Percentiles rank a stretch among this genome's conserved stretches.
These are phyloP conservation scores for Mycena citricolor DNA, from an alignment of 1,284 basidiomycete species.

Conservation along the genomic window DNA sequence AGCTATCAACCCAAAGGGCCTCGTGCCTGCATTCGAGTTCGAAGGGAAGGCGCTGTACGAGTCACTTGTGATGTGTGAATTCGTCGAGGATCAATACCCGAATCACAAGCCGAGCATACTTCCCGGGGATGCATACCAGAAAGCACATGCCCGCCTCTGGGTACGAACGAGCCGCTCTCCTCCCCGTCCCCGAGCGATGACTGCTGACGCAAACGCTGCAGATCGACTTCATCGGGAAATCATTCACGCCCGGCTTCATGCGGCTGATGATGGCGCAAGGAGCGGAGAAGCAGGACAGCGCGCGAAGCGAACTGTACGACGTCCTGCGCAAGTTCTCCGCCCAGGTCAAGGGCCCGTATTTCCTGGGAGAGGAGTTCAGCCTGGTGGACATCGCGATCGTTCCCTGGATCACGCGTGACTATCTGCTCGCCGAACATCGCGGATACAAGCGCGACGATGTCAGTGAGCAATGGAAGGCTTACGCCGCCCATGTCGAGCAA, in stretches of 20 bases:
- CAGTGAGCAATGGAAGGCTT: slow-evolving; percentile 46
- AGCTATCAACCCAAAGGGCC: slow-evolving; percentile 68
- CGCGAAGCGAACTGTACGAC: slow-evolving; percentile 44
- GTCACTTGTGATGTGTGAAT: slow-evolving; percentile 58
- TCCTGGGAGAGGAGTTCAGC: slow-evolving; percentile 54
- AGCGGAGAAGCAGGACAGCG: slow-evolving; percentile 45
- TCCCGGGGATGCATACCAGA: slow-evolving; percentile 48
- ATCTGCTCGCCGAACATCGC: slow-evolving; percentile 50
- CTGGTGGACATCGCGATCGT: slow-evolving; percentile 60
- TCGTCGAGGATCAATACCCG: slow-evolving; percentile 60
- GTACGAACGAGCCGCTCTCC: slow-evolving; percentile 25
- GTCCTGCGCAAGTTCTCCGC: slow-evolving; percentile 46
- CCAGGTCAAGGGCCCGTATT: slow-evolving; percentile 58
- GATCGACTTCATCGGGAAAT: slow-evolving; percentile 50
- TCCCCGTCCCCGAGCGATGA: not conserved
- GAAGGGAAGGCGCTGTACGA: slow-evolving; percentile 60
- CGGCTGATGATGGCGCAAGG: slow-evolving; percentile 56
- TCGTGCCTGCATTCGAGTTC: slow-evolving; percentile 64
- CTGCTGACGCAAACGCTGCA: slow-evolving; percentile 2
- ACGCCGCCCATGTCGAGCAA: slow-evolving; percentile 42
- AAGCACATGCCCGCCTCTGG: slow-evolving; percentile 53
- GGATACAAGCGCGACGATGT: slow-evolving; percentile 47
- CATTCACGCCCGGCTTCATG: slow-evolving; percentile 51
- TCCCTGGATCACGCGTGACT: slow-evolving; percentile 57
- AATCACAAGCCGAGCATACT: slow-evolving; percentile 44